Base-by-base conservation (phyloP, 441 rosid species). In the Syzygium malaccense region DNA sequence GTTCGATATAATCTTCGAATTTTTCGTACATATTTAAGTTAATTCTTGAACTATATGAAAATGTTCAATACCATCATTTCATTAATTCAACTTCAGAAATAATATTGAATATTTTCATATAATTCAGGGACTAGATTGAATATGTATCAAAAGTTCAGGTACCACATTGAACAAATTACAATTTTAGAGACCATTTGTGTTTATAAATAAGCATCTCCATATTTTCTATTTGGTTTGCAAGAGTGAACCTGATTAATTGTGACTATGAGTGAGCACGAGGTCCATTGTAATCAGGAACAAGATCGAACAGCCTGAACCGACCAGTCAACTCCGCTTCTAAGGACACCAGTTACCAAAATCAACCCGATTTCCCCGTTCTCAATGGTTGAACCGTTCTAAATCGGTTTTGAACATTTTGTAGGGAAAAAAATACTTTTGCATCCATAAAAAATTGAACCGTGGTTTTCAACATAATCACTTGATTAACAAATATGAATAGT, bases 301-400 rank as follows among this genome's bases (percentile, higher is more conserved):
- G 45, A 19, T 66, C 41, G 25, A 66, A 8, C 48, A 1, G 48
- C 48, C 9, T 45, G 48, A 6, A 7, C 45, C 6, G 41, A 12
- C 13, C 2, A 53, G 15, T 14, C 54, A 0, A 53, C 2, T 0
- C 54, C 2, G 17, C 58, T 20, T 55, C 26, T 1, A 14, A 0
- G 55, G 55, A 54, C 55, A 17, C 20, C 20, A 3, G 18, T 17
- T 54, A 20, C 23, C 4, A 7, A 6, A 55, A 55, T 55, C 56
- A 6, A 18, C 18, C 18, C 23, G 20, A 7, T 18, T 18, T 55
- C 56, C 23, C 41, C 6, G 23, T 17, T 30, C 41, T 66, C 75
- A 0, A 30, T 66, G 12, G 41, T 32, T 30, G 41, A 66, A 18
- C 33, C 41, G 11, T 15, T 30, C 75, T 64, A 2, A 64, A 64